phyloP scores from a whole-genome alignment of 441 rosid genomes.

The Populus hybrid region DNA sequence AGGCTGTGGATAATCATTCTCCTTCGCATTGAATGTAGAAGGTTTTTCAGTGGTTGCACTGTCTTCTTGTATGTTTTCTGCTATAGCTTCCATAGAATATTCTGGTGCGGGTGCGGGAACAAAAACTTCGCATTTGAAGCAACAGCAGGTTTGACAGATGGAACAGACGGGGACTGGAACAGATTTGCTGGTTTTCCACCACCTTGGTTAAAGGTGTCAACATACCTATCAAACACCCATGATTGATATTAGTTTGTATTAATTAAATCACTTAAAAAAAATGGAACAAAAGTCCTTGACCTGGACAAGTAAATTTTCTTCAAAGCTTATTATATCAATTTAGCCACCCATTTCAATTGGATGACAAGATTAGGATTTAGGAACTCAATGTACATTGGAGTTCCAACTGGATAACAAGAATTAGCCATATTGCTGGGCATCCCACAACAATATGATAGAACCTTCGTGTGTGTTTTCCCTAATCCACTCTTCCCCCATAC shows the following conservation, averaged over 20 bases:
- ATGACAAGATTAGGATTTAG: not conserved
- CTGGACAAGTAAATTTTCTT: not conserved
- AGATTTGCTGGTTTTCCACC: constrained; percentile 50
- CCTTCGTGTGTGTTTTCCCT: not conserved
- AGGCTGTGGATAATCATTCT: constrained; percentile 37
- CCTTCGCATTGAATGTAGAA: constrained; percentile 33
- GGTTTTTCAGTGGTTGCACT: constrained; percentile 38
- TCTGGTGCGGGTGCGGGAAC: constrained; percentile 78
- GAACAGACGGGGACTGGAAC: constrained; percentile 65
- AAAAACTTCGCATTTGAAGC: constrained; percentile 74
- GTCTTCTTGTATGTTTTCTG: too few species aligned
- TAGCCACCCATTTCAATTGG: not conserved
- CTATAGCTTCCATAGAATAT: constrained; percentile 42
- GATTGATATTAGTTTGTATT: not conserved
- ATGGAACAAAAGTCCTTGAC: not conserved
- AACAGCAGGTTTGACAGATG: constrained; percentile 69
- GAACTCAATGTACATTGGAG: not conserved
- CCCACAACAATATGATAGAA: not conserved
- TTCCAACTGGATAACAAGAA: not conserved
- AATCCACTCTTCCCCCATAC: not conserved
- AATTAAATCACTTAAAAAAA: not conserved
- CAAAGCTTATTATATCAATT: not conserved
- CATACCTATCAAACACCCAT: constrained; percentile 47
- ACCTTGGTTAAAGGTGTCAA: constrained; percentile 77
- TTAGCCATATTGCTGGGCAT: not conserved